Conservation (phyloP, 2,329 filamentous ascomycete species). For the Thelonectria olida region DNA sequence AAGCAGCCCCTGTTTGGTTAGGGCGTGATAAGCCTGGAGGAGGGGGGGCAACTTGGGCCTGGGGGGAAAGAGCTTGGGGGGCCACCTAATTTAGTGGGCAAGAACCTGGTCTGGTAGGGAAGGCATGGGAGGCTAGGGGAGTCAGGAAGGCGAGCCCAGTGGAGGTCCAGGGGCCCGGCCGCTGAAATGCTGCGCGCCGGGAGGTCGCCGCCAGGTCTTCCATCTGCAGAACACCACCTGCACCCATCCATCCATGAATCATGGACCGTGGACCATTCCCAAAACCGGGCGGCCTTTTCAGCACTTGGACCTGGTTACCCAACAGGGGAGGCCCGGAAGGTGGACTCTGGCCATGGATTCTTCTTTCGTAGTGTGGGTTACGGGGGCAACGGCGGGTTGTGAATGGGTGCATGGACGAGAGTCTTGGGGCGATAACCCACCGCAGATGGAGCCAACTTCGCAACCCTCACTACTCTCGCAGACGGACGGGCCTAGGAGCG, state of each 20-base stretch:
- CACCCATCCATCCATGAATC: too few species aligned
- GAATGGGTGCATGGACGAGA: conserved; percentile 22
- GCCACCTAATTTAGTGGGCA: background rate
- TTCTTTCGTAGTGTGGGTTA: conserved; percentile 16
- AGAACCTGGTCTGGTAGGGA: background rate
- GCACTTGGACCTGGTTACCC: background rate
- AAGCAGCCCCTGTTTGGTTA: background rate
- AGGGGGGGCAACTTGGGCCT: background rate
- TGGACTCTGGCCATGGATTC: background rate
- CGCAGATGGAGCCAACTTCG: too few species aligned
- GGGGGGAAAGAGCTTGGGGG: background rate
- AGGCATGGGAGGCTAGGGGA: background rate
- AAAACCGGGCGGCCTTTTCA: background rate
- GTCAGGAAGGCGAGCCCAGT: too few species aligned
- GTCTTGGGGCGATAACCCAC: background rate
- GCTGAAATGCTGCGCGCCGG: too few species aligned
- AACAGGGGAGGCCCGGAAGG: conserved; percentile 10
- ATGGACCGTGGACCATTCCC: too few species aligned
- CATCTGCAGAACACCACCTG: background rate
- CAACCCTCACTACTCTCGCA: too few species aligned
- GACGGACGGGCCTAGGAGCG: background rate
- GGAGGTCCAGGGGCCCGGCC: too few species aligned
- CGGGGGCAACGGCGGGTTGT: conserved; percentile 20
- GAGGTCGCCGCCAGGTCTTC: too few species aligned
- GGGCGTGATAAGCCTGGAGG: conserved; percentile 1